A percentile compares a stretch with the other conserved stretches of the same genome.
phyloP scores from a whole-genome alignment of 2,329 filamentous ascomycete species.

The Calonectria leucothoes region DNA sequence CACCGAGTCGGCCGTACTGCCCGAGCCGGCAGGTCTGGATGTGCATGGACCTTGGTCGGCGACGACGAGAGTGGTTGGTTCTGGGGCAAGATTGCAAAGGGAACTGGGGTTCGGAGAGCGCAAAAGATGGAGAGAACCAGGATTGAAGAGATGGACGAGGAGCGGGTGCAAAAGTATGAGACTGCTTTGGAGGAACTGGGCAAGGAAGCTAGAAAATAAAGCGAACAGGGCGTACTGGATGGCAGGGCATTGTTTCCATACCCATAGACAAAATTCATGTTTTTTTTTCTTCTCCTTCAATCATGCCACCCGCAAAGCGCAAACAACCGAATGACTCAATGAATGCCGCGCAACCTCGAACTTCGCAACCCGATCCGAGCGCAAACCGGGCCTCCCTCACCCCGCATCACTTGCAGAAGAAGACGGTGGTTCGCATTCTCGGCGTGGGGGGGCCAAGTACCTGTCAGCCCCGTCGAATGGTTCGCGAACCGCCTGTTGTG shows the following conservation, averaged over 20 bases:
- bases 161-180: slow-evolving; percentile 61
- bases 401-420: slow-evolving; percentile 11
- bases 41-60: slow-evolving; percentile 88
- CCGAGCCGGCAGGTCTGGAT: slow-evolving; percentile 78
- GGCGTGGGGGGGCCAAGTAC: not conserved
- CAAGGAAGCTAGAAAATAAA: slow-evolving; percentile 63
- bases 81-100: slow-evolving; percentile 80
- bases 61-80: slow-evolving; percentile 92
- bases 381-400: not conserved
- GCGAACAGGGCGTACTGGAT: slow-evolving; percentile 16
- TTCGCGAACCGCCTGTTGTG: slow-evolving; percentile 11
- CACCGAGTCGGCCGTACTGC: slow-evolving; percentile 94
- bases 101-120: slow-evolving; percentile 59
- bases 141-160: slow-evolving; percentile 60
- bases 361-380: not conserved
- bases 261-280: slow-evolving; percentile 22
- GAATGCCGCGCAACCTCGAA: not conserved
- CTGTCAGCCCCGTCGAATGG: slow-evolving; percentile 2
- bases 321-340: not conserved
- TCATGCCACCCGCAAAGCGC: not conserved
- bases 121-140: slow-evolving; percentile 60
- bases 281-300: not conserved
- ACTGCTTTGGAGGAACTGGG: slow-evolving; percentile 71
- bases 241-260: slow-evolving; percentile 26
- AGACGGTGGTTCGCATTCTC: not conserved